phyloP scores from a whole-genome alignment of 345 rosid species.

The Citrus cavaleriei region DNA sequence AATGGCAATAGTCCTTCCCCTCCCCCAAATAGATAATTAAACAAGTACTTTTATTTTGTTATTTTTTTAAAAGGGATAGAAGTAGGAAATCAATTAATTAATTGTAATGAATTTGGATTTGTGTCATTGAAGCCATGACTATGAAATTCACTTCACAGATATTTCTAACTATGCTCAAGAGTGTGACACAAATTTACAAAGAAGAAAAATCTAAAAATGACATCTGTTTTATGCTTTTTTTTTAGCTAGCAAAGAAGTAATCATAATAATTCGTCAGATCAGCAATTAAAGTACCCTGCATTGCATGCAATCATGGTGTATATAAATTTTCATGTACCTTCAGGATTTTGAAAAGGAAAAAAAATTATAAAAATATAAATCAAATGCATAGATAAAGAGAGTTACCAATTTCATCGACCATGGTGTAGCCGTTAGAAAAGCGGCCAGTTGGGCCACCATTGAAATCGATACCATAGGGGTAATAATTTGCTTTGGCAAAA shows the following conservation, averaged over 20 bases:
- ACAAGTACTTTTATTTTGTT: background rate
- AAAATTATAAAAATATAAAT: background rate
- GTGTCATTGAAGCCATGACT: background rate
- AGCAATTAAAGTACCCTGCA: background rate
- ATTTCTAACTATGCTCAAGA: no score
- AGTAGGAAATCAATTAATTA: background rate
- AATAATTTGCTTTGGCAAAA: conserved; percentile 89
- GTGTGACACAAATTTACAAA: no score
- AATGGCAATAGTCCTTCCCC: background rate
- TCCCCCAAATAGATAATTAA: background rate
- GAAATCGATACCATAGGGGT: conserved; percentile 94
- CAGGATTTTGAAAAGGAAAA: background rate
- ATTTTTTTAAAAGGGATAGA: background rate
- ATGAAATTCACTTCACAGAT: background rate
- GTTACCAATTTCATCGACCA: conserved; percentile 86
- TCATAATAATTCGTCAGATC: background rate
- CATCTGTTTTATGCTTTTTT: no score
- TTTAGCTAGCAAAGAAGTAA: background rate
- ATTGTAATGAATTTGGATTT: no score
- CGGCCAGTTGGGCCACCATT: conserved; percentile 96
- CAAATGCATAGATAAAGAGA: no score
- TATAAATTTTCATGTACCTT: background rate
- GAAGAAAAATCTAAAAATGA: no score
- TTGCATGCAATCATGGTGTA: conserved; percentile 14
- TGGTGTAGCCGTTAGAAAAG: conserved; percentile 91